Evolutionary conservation across 2,329 filamentous ascomycete species (phyloP).

Genomic region (Rachicladosporium sp.): DNA sequence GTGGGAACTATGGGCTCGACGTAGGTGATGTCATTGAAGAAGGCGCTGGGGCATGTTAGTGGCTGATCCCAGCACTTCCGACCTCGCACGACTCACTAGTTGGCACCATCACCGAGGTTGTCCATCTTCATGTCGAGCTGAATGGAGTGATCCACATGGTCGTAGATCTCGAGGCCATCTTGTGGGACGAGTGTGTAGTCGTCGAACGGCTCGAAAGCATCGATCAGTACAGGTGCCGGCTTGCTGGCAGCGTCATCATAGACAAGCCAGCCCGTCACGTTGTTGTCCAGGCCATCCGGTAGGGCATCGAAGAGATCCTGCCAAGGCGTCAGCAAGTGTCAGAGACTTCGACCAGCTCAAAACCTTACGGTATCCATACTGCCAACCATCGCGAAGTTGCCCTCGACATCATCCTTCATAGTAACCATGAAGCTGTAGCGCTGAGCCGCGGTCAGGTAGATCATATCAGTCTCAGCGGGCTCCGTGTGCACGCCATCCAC

Average conservation of each 20-base stretch:
- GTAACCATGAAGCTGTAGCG: conserved; percentile 56
- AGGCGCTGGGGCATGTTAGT: conserved; percentile 24
- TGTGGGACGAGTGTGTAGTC: conserved; percentile 59
- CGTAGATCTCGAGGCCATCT: conserved; percentile 50
- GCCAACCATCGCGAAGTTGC: conserved; percentile 49
- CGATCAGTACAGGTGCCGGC: conserved; percentile 41
- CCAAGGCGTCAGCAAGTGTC: conserved; percentile 3
- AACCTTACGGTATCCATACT: conserved; percentile 34
- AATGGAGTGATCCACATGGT: conserved; percentile 50
- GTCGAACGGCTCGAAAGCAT: conserved; percentile 57
- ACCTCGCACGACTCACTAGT: conserved; percentile 40
- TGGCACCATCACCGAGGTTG: conserved; percentile 53
- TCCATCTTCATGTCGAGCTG: conserved; percentile 50
- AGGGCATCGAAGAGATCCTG: conserved; percentile 51
- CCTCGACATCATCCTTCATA: conserved; percentile 41
- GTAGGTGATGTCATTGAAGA: conserved; percentile 66
- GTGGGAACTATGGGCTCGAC: conserved; percentile 62
- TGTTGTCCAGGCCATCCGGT: conserved; percentile 55
- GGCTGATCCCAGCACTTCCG: not conserved
- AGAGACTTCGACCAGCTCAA: conserved; percentile 1
- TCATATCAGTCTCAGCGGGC: conserved; percentile 44
- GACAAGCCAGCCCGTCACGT: conserved; percentile 44
- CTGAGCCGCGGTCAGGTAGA: conserved; percentile 59
- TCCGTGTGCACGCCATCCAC: conserved; percentile 57
- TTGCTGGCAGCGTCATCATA: conserved; percentile 38